Conservation (phyloP, 1,284 basidiomycete genomes). For the Farysia itapuensis region DNA sequence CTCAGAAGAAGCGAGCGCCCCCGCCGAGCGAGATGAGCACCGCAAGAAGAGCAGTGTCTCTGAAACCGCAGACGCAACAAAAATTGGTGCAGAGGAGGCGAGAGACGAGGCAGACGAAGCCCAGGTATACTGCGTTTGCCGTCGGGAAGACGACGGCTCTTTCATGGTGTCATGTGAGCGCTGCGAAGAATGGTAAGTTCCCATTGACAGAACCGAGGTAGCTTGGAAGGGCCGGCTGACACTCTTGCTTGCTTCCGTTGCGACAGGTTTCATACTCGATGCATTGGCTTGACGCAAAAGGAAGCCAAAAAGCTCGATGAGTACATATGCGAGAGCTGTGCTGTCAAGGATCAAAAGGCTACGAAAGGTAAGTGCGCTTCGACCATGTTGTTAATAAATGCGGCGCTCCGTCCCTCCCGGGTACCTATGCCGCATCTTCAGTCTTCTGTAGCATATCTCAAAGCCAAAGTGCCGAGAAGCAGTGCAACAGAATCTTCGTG, state of each 20-base stretch:
- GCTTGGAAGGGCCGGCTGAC: slow-evolving; percentile 6
- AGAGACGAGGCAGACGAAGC: slow-evolving; percentile 25
- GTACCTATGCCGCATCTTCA: too few species aligned
- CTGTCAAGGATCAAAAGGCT: not conserved
- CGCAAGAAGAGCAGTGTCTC: too few species aligned
- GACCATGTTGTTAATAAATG: too few species aligned
- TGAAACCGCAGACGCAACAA: too few species aligned
- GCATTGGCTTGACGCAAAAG: slow-evolving; percentile 48
- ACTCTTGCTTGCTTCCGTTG: not conserved
- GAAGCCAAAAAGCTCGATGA: slow-evolving; percentile 48
- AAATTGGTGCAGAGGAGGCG: too few species aligned
- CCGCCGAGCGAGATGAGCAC: too few species aligned
- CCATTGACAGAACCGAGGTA: not conserved
- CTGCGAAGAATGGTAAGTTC: slow-evolving; percentile 55
- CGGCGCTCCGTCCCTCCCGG: too few species aligned
- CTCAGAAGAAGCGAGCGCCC: too few species aligned
- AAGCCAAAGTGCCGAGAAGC: too few species aligned
- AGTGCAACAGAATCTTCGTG: too few species aligned
- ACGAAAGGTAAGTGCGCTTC: slow-evolving; percentile 43
- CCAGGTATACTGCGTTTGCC: slow-evolving; percentile 51
- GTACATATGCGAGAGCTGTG: slow-evolving; percentile 47
- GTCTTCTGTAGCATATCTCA: too few species aligned
- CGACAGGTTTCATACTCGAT: slow-evolving; percentile 53
- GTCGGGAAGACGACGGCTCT: slow-evolving; percentile 49
- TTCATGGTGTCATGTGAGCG: slow-evolving; percentile 55